Evolutionary conservation across 495 filamentous ascomycete genomes (phyloP), one percentile per base, ranked within the genome.

Genomic region (Daldinia childiae): DNA sequence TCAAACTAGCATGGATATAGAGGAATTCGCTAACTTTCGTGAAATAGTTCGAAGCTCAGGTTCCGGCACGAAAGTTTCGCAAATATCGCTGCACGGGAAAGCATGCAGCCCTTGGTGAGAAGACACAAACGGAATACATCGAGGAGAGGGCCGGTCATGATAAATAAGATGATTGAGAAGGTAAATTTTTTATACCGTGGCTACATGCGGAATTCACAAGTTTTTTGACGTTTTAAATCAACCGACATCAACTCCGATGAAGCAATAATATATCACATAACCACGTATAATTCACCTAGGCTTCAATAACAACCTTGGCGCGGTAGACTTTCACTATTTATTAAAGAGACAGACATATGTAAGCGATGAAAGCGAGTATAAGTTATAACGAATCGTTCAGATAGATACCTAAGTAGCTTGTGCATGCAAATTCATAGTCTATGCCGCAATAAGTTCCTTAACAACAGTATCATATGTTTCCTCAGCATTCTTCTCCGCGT

Each of bases 401-500:
- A 45, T 45, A 17, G 30, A 32, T 32, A 32, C 24, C 24, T 29
- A 29, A 9, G 30, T 9, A 34, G 41, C 19, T 19, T 14, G 24
- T 14, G 19, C 19, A 24, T 24, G 43, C 2, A 24, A 24, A 24
- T 11, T 4, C 3, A 48, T 48, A 24, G 19, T 58, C 34, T 69
- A 64, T 29, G 48, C 67, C 19, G 61, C 61, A n/a, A 66, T 65
- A 21, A 74, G 14, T 27, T 66, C 67, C 30, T 68, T 72, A 54
- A 85, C 79, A 14, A 76, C 63, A 39, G 79, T 78, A 19, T 84
- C 83, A 68, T 86, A 87, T 15, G 77, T 78, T 58, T 87, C 86
- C 41, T 87, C 83, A 5, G 86, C 82, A 62, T 88, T 79, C 72
- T 82, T 85, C 79, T 87, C 86, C 1, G 85, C 81, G 58, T 89